Base-by-base conservation (phyloP, 768 basidiomycete species). In the Pleurotus giganteus region DNA sequence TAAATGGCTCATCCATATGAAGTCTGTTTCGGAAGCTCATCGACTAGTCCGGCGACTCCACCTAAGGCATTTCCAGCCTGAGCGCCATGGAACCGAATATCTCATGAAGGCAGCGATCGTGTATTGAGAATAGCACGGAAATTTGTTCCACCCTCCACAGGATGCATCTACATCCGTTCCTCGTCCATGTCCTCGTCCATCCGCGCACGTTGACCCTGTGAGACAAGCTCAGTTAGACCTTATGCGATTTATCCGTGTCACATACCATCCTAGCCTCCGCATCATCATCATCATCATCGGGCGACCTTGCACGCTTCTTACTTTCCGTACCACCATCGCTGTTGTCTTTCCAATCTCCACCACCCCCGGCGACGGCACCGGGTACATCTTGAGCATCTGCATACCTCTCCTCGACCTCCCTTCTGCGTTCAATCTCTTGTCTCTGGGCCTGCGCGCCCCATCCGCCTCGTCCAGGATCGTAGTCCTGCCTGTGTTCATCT, bases 401-500 rank as follows among this genome's bases (percentile, higher is more conserved):
- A 69, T 95, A 96, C 13, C 93, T 84, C 66, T 91, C 90, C 67
- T 94, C 92, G 32, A 90, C 86, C 64, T 91, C 86, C 61, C 84
- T 80, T 66, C 89, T 78, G 62, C 93, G 77, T 61, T 91, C 88
- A 34, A 84, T 77, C 67, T 91, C 89, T 45, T 78, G 53, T 57
- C 80, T 74, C 64, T 93, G 90, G 4, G 89, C 85, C 58, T 91
- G 91, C 4, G 92, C 93, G 61, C 92, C 93, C 91, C 90, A 95
- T 32, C 91, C 92, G 47, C 97, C 97, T 47, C 97, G 84, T 29
- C 97, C 97, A 54, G 94, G 88, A 68, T 98, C 94, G 66, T 95
- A 99, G 69, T 98, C 96, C 66, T 95, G 88, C 58, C 97, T 75
- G 68, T 97, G 97, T 66, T 99, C 97, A 66, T 99, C 97, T 61